Evolutionary conservation across 116 monocot species (phyloP).

Genomic region (Iris pallida): DNA sequence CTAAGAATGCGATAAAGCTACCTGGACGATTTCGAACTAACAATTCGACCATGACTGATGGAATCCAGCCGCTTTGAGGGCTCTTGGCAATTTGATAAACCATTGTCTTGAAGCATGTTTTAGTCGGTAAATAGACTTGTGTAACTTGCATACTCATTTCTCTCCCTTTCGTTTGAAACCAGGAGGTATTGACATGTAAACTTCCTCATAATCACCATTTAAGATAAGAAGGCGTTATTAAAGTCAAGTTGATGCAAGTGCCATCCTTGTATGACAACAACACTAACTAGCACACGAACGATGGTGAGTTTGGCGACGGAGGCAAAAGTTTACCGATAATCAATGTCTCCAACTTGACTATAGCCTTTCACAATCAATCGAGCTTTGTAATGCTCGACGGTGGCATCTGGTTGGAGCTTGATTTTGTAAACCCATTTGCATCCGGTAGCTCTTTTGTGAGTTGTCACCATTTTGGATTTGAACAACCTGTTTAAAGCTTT

Average conservation of each 20-base stretch:
- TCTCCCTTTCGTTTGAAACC: background rate
- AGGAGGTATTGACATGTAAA: background rate
- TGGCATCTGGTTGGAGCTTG: constrained; percentile 3
- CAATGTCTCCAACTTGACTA: background rate
- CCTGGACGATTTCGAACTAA: background rate
- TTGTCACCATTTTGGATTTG: background rate
- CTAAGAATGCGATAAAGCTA: background rate
- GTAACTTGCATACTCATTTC: background rate
- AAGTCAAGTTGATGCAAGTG: background rate
- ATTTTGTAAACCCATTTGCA: constrained; percentile 8
- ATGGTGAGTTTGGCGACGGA: background rate
- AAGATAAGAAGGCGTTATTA: constrained; percentile 6
- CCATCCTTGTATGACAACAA: background rate
- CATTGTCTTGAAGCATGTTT: background rate
- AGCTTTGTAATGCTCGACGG: background rate
- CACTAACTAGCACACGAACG: background rate
- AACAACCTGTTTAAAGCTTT: background rate
- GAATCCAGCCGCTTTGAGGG: background rate
- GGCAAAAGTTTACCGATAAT: background rate
- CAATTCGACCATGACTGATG: background rate
- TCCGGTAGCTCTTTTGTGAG: background rate
- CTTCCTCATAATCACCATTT: background rate
- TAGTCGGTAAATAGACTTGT: background rate
- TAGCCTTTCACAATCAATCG: background rate
- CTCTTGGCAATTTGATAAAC: background rate